Base-by-base conservation (phyloP, 768 basidiomycete genomes). In the Leccinum obscurum region DNA sequence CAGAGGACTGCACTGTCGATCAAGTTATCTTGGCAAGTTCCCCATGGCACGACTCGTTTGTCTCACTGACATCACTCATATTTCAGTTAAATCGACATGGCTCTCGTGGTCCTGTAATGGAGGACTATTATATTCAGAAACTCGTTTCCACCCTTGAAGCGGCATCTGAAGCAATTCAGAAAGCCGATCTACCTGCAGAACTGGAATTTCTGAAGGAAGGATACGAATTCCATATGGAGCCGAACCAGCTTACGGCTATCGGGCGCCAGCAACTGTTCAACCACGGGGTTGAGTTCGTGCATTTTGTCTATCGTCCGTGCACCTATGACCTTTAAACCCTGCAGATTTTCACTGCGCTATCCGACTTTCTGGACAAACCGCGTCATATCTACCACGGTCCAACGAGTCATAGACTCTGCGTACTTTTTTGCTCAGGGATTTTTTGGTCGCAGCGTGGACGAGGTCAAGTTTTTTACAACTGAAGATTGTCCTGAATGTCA, bases 71-170 rank as follows among this genome's bases (percentile, higher is more conserved):
- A 3, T 59, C 13, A 15, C 17, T n/a, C 37, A 28, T 20, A 17
- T 49, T 24, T 10, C 52, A 80, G 79, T 69, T 80, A 64, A 75
- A 76, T 59, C 66, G 78, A 15, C 80, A 81, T 58, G 80, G 80
- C 17, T 75, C 74, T 56, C 77, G 78, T 44, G 75, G 70, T 62
- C 78, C 77, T 10, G 59, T 59, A 14, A 55, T 32, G 7, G 71
- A 72, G 67, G 66, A 67, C 7, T 4, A 20, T 26, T 72, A 64
- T 60, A 75, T 78, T 51, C 62, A 64, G 1, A 54, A 72, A 52
- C 73, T 80, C 26, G 70, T 70, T 15, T 48, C 58, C 11, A 77
- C 74, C 50, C 72, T 80, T 7, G 61, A 64, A 2, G 57, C 66
- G 49, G 58, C 68, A 7, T 54, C 56, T 13, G 65, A 67, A 2